These are phyloP conservation scores for Candida wancherniae DNA, from an alignment of 805 yeast genomes.

Conservation along the genomic window DNA sequence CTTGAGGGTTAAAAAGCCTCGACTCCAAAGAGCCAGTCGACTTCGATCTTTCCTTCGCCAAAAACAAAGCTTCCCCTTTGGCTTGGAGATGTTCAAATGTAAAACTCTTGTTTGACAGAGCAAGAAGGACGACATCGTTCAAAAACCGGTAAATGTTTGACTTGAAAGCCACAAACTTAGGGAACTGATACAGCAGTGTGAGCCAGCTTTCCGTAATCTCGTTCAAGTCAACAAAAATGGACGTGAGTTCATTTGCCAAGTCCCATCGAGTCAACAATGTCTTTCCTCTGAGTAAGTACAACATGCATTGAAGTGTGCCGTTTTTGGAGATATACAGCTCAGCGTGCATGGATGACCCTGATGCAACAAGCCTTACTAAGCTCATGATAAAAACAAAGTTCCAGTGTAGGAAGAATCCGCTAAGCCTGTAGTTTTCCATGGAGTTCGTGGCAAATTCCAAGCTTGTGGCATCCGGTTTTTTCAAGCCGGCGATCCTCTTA, in stretches of 20 bases:
- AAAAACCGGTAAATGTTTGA: conserved; percentile 14
- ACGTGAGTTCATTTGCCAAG: not conserved
- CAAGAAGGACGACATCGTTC: conserved; percentile 10
- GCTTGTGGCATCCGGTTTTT: conserved; percentile 7
- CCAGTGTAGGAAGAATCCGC: conserved; percentile 42
- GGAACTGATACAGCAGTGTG: conserved; percentile 11
- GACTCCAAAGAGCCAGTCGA: conserved; percentile 7
- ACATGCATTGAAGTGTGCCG: conserved; percentile 23
- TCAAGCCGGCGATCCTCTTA: conserved; percentile 27
- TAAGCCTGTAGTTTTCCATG: conserved; percentile 23
- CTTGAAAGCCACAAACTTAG: conserved; percentile 13
- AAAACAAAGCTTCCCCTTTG: conserved; percentile 8
- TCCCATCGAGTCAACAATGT: conserved; percentile 1
- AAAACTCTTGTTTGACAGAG: conserved; percentile 7
- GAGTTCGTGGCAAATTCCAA: conserved; percentile 17
- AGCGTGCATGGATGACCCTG: conserved; percentile 13
- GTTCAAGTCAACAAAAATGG: conserved; percentile 10
- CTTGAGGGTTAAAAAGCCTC: too few species aligned
- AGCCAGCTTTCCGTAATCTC: conserved; percentile 22
- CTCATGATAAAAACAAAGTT: conserved; percentile 42
- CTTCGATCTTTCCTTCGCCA: conserved; percentile 6
- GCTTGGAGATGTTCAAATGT: conserved; percentile 4
- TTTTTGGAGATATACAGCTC: conserved; percentile 1
- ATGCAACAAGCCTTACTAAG: conserved; percentile 19
- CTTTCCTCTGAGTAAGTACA: conserved; percentile 19